phyloP scores from a whole-genome alignment of 441 rosid genomes.

The Aleurites moluccanus region DNA sequence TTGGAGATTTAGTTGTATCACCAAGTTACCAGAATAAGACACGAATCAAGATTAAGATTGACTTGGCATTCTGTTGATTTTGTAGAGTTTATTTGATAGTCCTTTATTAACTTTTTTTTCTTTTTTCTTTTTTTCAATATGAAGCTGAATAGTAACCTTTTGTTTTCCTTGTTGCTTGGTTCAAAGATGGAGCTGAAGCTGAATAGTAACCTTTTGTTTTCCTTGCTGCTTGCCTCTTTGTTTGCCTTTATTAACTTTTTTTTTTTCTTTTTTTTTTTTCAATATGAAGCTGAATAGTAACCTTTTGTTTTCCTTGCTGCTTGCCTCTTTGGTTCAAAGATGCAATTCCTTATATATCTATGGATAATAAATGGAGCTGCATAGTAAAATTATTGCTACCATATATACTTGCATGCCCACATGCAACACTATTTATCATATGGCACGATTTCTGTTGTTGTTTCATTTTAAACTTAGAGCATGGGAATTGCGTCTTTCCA shows the following conservation, averaged over 20 bases:
- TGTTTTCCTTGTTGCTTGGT: not conserved
- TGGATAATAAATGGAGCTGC: not conserved
- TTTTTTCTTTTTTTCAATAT: not conserved
- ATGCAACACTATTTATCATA: too few relatives aligned
- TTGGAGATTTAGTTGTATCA: not conserved
- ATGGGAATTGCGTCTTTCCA: not conserved
- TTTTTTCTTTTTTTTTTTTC: not conserved
- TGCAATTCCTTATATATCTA: not conserved
- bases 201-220: too few relatives aligned
- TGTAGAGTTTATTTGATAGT: not conserved
- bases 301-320: not conserved
- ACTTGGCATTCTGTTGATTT: not conserved
- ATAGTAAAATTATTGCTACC: not conserved
- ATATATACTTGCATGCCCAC: too few relatives aligned
- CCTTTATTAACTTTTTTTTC: not conserved
- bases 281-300: constrained; percentile 7
- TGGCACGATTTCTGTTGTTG: not conserved
- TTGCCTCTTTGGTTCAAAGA: too few relatives aligned
- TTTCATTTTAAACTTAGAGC: constrained; percentile 7
- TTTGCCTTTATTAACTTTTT: constrained; percentile 1
- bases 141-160: constrained; percentile 7
- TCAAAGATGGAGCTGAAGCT: too few relatives aligned
- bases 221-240: too few relatives aligned
- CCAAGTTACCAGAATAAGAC: not conserved
- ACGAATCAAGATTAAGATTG: not conserved